Conservation (phyloP, 768 basidiomycete species). For the Mycena maculata region DNA sequence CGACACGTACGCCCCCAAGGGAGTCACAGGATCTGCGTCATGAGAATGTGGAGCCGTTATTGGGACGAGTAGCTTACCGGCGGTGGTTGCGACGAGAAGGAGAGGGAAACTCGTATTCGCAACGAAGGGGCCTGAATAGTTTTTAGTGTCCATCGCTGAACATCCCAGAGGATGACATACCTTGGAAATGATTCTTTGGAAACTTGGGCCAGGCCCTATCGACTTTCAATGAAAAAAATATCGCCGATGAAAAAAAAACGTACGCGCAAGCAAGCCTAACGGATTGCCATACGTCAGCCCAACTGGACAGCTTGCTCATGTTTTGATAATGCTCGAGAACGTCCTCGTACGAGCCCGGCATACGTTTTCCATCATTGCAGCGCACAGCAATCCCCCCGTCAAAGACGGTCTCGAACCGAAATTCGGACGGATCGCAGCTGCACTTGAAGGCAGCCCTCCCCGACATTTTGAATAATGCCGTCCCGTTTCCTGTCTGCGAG, state of each 20-base stretch:
- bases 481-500: constrained; percentile 50
- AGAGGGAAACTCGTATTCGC: background rate
- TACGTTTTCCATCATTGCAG: constrained; percentile 27
- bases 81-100: constrained; percentile 28
- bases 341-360: constrained; percentile 12
- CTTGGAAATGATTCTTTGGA: constrained; percentile 31
- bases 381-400: background rate
- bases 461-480: constrained; percentile 36
- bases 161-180: background rate
- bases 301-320: constrained; percentile 6
- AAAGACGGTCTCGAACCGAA: background rate
- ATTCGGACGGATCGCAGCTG: constrained; percentile 38
- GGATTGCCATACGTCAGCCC: constrained; percentile 3
- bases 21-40: constrained; percentile 34
- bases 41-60: background rate
- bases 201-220: constrained; percentile 31
- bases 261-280: constrained; percentile 12
- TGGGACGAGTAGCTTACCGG: constrained; percentile 38
- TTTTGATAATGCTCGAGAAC: constrained; percentile 2
- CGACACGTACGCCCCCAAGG: constrained; percentile 30
- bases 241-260: background rate
- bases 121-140: constrained; percentile 51
- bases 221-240: background rate
- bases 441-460: constrained; percentile 43
- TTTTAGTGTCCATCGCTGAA: constrained; percentile 55